These are phyloP conservation scores for Penicillium sp. DNA, from an alignment of 2,329 filamentous ascomycete genomes.

Conservation along the genomic window DNA sequence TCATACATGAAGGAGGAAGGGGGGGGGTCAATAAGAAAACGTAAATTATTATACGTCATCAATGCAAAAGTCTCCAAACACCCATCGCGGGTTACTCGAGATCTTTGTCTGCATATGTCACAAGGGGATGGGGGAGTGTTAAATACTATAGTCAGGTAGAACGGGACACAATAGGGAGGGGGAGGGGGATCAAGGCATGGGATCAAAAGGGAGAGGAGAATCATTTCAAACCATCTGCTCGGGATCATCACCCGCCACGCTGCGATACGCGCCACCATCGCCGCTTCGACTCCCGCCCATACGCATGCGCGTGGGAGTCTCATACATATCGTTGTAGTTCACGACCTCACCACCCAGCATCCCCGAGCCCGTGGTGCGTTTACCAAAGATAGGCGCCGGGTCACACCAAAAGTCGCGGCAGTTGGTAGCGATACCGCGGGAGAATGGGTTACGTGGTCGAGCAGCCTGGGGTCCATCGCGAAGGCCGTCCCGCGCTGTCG, in stretches of 20 bases:
- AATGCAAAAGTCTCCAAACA: slow-evolving; percentile 15
- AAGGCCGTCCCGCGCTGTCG: slow-evolving; percentile 80
- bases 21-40: slow-evolving; percentile 1
- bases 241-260: slow-evolving; percentile 49
- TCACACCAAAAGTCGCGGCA: slow-evolving; percentile 98
- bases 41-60: slow-evolving; percentile 8
- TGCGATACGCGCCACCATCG: slow-evolving; percentile 64
- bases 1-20: slow-evolving; percentile 17
- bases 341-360: slow-evolving; percentile 78
- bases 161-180: background rate
- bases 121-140: background rate
- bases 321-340: slow-evolving; percentile 90
- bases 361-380: slow-evolving; percentile 74
- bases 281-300: slow-evolving; percentile 54
- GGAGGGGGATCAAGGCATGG: background rate
- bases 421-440: slow-evolving; percentile 80
- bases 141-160: background rate
- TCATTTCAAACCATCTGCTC: slow-evolving; percentile 38
- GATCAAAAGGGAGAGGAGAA: background rate
- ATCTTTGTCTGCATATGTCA: slow-evolving; percentile 1
- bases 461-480: slow-evolving; percentile 53
- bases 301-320: slow-evolving; percentile 74
- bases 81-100: background rate
- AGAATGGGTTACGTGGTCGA: slow-evolving; percentile 79
- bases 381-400: slow-evolving; percentile 78